Conservation (phyloP, 2,329 filamentous ascomycete genomes). For the Acephala macrosclerotiorum region DNA sequence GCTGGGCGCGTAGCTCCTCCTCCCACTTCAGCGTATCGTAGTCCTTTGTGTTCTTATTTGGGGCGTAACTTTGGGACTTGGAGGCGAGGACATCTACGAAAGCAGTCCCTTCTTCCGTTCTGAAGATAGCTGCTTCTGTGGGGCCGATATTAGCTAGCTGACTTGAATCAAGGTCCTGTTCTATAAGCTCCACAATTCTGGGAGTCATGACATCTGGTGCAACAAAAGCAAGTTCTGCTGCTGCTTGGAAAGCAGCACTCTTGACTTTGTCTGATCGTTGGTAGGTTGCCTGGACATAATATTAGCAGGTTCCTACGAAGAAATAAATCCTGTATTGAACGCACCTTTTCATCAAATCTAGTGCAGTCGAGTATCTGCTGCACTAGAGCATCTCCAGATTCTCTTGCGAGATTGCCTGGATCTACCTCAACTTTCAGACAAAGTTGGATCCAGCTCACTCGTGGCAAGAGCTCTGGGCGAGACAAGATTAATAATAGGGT, state of each 20-base stretch:
- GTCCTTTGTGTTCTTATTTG: constrained; percentile 92
- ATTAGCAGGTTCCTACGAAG: constrained; percentile 20
- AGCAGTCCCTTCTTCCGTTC: constrained; percentile 85
- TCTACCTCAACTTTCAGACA: constrained; percentile 83
- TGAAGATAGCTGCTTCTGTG: constrained; percentile 90
- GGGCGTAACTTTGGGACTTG: constrained; percentile 72
- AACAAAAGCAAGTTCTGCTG: constrained; percentile 92
- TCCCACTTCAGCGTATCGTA: constrained; percentile 98
- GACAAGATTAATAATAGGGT: constrained; percentile 80
- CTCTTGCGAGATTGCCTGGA: constrained; percentile 77
- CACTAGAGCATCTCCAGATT: constrained; percentile 70
- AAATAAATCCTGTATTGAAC: constrained; percentile 30
- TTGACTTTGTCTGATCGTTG: constrained; percentile 56
- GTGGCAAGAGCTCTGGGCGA: constrained; percentile 78
- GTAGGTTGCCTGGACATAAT: constrained; percentile 31
- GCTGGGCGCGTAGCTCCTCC: constrained; percentile 83
- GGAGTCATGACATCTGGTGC: constrained; percentile 84
- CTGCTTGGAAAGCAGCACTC: constrained; percentile 80
- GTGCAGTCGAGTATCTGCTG: constrained; percentile 66
- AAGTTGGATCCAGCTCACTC: constrained; percentile 86
- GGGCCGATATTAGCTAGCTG: constrained; percentile 79
- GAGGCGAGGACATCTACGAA: constrained; percentile 92
- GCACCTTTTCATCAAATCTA: constrained; percentile 60
- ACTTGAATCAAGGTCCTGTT: constrained; percentile 73
- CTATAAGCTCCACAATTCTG: constrained; percentile 76